A percentile compares a stretch with the other conserved stretches of the same genome.
phyloP scores from a whole-genome alignment of 371 early-diverging fungal genomes.

The Mortierella sp. region DNA sequence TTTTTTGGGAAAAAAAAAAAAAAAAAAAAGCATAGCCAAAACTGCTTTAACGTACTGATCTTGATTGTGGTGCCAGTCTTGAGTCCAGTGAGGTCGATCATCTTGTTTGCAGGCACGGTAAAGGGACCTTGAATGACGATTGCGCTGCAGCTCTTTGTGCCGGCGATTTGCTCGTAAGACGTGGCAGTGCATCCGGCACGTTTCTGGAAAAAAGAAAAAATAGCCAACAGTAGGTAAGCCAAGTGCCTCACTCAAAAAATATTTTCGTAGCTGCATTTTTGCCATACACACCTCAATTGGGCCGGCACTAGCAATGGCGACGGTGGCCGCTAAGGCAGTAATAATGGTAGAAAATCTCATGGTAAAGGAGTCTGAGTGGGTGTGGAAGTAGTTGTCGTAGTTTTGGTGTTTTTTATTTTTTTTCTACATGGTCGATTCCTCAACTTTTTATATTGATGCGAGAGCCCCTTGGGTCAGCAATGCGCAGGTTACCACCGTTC shows the following conservation, averaged over 20 bases:
- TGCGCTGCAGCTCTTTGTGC: slow-evolving; percentile 22
- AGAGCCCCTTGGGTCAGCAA: too few species aligned
- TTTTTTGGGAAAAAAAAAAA: background rate
- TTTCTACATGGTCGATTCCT: too few species aligned
- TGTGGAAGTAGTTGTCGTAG: slow-evolving; percentile 1
- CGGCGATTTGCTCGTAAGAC: slow-evolving; percentile 26
- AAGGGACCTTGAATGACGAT: slow-evolving; percentile 47
- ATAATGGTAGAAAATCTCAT: slow-evolving; percentile 10
- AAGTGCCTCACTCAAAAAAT: background rate
- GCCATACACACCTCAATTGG: slow-evolving; percentile 4
- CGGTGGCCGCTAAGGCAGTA: slow-evolving; percentile 5
- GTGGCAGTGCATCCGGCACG: slow-evolving; percentile 21
- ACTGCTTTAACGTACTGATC: slow-evolving; percentile 21
- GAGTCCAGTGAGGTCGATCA: slow-evolving; percentile 41
- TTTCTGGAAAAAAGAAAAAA: slow-evolving; percentile 7
- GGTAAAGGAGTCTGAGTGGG: background rate
- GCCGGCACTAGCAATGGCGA: background rate
- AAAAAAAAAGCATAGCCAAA: background rate
- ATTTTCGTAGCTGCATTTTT: background rate
- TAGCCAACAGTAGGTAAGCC: slow-evolving; percentile 3
- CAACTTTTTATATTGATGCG: too few species aligned
- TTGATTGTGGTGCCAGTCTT: slow-evolving; percentile 41
- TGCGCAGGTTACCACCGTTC: too few species aligned
- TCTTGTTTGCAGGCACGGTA: slow-evolving; percentile 47
- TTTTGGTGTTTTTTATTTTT: too few species aligned